Evolutionary conservation across 2,329 filamentous ascomycete genomes (phyloP).

Genomic region (Huntiella moniliformis): DNA sequence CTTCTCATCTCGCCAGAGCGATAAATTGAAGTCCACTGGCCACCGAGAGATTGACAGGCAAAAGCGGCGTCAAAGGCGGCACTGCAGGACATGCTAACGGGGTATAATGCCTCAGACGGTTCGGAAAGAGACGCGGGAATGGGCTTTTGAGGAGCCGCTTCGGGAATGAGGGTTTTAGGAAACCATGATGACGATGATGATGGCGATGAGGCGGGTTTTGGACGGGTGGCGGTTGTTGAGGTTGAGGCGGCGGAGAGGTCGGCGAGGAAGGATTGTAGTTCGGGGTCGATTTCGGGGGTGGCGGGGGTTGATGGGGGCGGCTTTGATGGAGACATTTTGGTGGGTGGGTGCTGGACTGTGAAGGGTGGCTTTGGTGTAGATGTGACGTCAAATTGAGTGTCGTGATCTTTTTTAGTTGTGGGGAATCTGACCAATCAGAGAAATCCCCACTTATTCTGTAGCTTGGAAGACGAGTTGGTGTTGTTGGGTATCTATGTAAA

Average conservation of each 20-base stretch:
- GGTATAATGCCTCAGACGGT: conserved; percentile 52
- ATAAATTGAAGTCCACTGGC: conserved; percentile 84
- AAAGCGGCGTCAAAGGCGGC: conserved; percentile 82
- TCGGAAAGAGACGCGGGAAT: conserved; percentile 11
- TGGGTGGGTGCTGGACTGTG: conserved; percentile 11
- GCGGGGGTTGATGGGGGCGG: conserved; percentile 11
- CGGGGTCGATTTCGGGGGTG: conserved; percentile 23
- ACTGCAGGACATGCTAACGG: conserved; percentile 71
- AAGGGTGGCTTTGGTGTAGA: not conserved
- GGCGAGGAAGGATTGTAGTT: conserved; percentile 35
- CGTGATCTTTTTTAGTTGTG: too few relatives aligned
- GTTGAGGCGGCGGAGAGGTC: conserved; percentile 23
- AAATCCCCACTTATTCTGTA: too few relatives aligned
- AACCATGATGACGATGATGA: conserved; percentile 18
- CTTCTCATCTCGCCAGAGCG: conserved; percentile 58
- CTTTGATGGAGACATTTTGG: conserved; percentile 12
- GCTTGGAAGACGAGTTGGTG: too few relatives aligned
- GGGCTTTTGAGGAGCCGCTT: conserved; percentile 15
- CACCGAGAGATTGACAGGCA: conserved; percentile 80
- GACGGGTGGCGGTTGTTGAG: conserved; percentile 13
- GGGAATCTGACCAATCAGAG: too few relatives aligned
- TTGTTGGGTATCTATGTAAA: too few relatives aligned
- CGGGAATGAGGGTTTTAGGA: conserved; percentile 19
- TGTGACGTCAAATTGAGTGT: conserved; percentile 12
- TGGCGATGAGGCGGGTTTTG: conserved; percentile 4